Conservation (phyloP, 495 filamentous ascomycete genomes). For the Hypomontagnella submonticulosa region DNA sequence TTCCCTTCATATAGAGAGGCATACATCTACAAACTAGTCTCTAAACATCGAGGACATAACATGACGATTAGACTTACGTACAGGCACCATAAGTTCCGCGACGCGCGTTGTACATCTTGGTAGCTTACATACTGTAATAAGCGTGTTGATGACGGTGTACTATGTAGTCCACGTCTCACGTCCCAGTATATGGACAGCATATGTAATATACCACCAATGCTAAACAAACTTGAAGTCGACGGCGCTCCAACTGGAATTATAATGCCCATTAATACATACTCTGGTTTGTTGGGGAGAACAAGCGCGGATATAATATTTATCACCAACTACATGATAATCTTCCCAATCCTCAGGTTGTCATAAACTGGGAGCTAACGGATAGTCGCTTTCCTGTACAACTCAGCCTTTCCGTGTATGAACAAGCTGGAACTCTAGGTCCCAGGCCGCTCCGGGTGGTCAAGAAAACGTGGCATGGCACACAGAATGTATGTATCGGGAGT, state of each 20-base stretch:
- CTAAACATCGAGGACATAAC: constrained; percentile 36
- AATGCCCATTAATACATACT: neutral
- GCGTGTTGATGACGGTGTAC: neutral
- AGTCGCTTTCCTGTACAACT: constrained; percentile 26
- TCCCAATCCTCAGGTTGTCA: neutral
- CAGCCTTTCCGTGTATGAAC: constrained; percentile 4
- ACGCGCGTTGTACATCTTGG: neutral
- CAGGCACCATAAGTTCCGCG: constrained; percentile 2
- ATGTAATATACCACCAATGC: too few species aligned
- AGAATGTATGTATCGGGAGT: constrained; percentile 27
- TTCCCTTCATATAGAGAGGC: neutral
- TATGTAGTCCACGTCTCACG: neutral
- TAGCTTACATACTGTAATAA: neutral
- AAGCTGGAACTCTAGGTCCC: constrained; percentile 17
- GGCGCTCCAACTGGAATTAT: neutral
- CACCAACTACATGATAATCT: too few species aligned
- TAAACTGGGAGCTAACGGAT: constrained; percentile 14
- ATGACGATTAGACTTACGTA: constrained; percentile 11
- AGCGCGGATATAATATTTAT: too few species aligned
- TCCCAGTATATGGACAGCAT: too few species aligned
- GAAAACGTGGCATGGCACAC: constrained; percentile 39
- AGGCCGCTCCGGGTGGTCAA: constrained; percentile 17
- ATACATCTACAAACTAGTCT: constrained; percentile 27
- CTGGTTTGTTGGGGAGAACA: neutral
- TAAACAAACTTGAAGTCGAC: too few species aligned